A percentile compares a stretch with the other conserved stretches of the same genome.
phyloP scores from a whole-genome alignment of 2,329 filamentous ascomycete genomes.

The Paecilomyces sp. region DNA sequence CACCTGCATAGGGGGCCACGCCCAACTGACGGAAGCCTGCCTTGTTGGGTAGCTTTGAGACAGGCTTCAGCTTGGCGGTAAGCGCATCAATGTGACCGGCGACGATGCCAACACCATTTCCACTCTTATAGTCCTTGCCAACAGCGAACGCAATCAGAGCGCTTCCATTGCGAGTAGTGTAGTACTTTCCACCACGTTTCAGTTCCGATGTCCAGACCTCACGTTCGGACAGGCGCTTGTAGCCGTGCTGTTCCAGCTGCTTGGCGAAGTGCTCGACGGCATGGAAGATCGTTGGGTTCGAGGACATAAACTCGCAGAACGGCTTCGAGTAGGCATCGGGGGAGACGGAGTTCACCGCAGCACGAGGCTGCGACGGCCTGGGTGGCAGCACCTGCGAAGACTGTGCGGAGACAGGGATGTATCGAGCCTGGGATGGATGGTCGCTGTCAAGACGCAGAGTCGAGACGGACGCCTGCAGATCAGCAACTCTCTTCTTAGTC shows the following conservation, averaged over 20 bases:
- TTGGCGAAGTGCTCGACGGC: conserved; percentile 71
- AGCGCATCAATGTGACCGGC: conserved; percentile 91
- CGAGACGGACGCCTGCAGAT: conserved; percentile 21
- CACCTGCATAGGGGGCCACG: conserved; percentile 88
- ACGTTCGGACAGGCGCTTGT: conserved; percentile 66
- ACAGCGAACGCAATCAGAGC: conserved; percentile 79
- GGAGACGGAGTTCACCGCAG: conserved; percentile 14
- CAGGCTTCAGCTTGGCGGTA: conserved; percentile 83
- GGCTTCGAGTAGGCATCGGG: conserved; percentile 67
- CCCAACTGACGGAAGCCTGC: conserved; percentile 84
- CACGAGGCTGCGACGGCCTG: conserved; percentile 7
- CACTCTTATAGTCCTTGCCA: conserved; percentile 70
- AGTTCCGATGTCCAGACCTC: conserved; percentile 69
- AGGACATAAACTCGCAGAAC: conserved; percentile 78
- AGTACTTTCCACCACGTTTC: conserved; percentile 80
- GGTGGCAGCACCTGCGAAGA: conserved; percentile 7
- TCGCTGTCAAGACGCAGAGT: conserved; percentile 19
- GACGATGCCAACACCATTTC: conserved; percentile 81
- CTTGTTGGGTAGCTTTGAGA: conserved; percentile 75
- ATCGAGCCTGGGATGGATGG: conserved; percentile 17
- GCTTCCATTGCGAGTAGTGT: conserved; percentile 74
- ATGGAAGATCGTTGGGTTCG: conserved; percentile 92
- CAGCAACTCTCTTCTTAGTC: conserved; percentile 23
- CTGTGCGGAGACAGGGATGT: conserved; percentile 9
- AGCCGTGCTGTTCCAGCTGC: conserved; percentile 66